phyloP scores from a whole-genome alignment of 805 yeast species.

The Yamadazyma olivae region DNA sequence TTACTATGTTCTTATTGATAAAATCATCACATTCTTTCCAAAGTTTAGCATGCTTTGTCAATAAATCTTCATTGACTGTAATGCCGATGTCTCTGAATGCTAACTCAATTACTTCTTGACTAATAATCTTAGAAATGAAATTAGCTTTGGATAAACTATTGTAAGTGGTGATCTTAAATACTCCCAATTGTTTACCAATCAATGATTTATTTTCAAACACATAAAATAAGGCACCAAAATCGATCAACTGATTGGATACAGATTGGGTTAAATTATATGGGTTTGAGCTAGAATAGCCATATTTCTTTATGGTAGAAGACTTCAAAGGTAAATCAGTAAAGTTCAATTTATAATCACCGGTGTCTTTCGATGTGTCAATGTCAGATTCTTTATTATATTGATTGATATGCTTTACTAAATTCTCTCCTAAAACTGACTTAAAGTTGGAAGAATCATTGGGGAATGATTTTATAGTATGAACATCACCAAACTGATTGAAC shows the following conservation, averaged over 20 bases:
- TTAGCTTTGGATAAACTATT: conserved; percentile 51
- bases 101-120: conserved; percentile 46
- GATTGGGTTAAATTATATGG: conserved; percentile 29
- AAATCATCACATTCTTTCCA: conserved; percentile 48
- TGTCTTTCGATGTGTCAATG: conserved; percentile 1
- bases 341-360: conserved; percentile 12
- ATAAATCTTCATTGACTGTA: conserved; percentile 30
- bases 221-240: conserved; percentile 45
- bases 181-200: conserved; percentile 50
- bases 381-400: conserved; percentile 20
- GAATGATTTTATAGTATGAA: conserved; percentile 49
- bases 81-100: conserved; percentile 45
- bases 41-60: conserved; percentile 36
- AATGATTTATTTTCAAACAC: conserved; percentile 32
- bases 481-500: conserved; percentile 46
- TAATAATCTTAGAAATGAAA: conserved; percentile 42
- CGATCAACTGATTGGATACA: conserved; percentile 33
- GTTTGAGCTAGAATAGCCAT: conserved; percentile 31
- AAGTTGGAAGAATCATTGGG: conserved; percentile 36
- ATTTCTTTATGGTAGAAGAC: conserved; percentile 28
- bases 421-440: conserved; percentile 45
- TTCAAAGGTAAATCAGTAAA: conserved; percentile 30
- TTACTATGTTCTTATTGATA: conserved; percentile 36
- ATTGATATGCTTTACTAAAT: conserved; percentile 35
- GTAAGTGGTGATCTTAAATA: conserved; percentile 48